These are phyloP conservation scores for Heritiera fomes DNA, from an alignment of 345 rosid species.

Conservation along the genomic window DNA sequence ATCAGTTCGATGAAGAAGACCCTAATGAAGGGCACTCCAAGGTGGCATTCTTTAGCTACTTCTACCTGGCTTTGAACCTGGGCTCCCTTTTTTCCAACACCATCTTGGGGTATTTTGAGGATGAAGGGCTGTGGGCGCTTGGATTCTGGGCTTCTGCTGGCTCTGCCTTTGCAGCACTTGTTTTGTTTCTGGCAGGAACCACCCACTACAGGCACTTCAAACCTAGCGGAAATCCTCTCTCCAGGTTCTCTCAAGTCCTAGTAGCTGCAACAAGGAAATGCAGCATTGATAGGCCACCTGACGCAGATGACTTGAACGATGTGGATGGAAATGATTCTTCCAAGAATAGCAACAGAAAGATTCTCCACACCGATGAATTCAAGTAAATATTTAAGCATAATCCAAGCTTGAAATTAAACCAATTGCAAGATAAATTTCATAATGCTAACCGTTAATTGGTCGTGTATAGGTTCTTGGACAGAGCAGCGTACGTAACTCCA, in stretches of 20 bases:
- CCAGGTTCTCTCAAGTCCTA: conserved; percentile 83
- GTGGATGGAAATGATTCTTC: conserved; percentile 42
- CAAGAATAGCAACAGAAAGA: conserved; percentile 56
- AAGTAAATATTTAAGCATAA: conserved; percentile 39
- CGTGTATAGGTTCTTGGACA: conserved; percentile 74
- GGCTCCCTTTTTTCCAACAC: conserved; percentile 98
- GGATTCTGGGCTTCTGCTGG: conserved; percentile 95
- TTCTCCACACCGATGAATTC: conserved; percentile 83
- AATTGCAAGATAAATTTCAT: background rate
- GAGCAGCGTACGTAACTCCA: conserved; percentile 73
- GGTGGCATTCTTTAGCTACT: conserved; percentile 94
- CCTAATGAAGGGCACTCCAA: conserved; percentile 82
- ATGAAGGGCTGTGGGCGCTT: conserved; percentile 89
- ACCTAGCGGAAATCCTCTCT: conserved; percentile 84
- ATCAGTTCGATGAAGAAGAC: conserved; percentile 93
- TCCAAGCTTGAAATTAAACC: background rate
- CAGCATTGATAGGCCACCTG: conserved; percentile 42
- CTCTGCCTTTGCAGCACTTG: conserved; percentile 75
- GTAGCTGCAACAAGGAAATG: conserved; percentile 80
- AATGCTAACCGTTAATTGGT: conserved; percentile 12
- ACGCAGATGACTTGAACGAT: conserved; percentile 49
- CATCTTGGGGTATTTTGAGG: conserved; percentile 84
- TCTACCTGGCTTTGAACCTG: conserved; percentile 87
- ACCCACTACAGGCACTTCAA: conserved; percentile 79
- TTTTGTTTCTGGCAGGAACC: conserved; percentile 75